A percentile compares a stretch with the other conserved stretches of the same genome.
Evolutionary conservation across 169 alveolate genomes (phyloP).

Genomic region (Eimeria brunetti): DNA sequence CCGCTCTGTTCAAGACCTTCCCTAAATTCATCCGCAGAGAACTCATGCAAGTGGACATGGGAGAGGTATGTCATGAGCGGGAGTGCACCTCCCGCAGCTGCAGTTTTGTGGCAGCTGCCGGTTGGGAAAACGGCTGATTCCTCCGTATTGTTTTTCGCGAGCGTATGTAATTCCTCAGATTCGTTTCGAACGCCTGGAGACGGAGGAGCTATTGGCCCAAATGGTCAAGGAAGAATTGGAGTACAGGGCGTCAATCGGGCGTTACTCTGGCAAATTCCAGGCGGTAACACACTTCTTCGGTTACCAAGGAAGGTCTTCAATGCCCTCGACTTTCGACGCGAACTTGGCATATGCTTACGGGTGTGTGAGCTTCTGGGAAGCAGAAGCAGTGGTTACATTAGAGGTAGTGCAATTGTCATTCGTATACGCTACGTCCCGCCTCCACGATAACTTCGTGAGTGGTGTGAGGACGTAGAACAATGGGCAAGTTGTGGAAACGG

Average conservation of each 20-base stretch:
- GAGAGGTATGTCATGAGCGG: constrained; percentile 28
- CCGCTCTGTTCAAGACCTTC: constrained; percentile 93
- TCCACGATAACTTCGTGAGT: background rate
- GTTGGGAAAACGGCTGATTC: background rate
- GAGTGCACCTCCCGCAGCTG: background rate
- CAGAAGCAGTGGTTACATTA: background rate
- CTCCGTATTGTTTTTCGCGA: background rate
- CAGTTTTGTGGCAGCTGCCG: background rate
- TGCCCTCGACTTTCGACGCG: constrained; percentile 98
- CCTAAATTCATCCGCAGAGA: constrained; percentile 96
- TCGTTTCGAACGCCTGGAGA: constrained; percentile 90
- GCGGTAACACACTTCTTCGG: constrained; percentile 98
- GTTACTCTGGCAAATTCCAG: constrained; percentile 95
- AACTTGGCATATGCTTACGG: constrained; percentile 97
- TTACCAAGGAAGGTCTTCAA: constrained; percentile 98
- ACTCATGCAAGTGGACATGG: constrained; percentile 90
- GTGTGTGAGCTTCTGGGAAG: background rate
- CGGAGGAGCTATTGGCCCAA: constrained; percentile 96
- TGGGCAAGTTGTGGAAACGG: background rate
- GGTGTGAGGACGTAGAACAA: background rate
- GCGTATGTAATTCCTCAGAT: background rate
- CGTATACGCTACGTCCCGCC: background rate
- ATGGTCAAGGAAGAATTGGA: constrained; percentile 96
- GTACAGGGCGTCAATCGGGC: constrained; percentile 80
- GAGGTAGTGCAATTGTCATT: background rate